These are phyloP conservation scores for Pseudogymnoascus sp. DNA, from an alignment of 2,329 filamentous ascomycete species.

Conservation along the genomic window DNA sequence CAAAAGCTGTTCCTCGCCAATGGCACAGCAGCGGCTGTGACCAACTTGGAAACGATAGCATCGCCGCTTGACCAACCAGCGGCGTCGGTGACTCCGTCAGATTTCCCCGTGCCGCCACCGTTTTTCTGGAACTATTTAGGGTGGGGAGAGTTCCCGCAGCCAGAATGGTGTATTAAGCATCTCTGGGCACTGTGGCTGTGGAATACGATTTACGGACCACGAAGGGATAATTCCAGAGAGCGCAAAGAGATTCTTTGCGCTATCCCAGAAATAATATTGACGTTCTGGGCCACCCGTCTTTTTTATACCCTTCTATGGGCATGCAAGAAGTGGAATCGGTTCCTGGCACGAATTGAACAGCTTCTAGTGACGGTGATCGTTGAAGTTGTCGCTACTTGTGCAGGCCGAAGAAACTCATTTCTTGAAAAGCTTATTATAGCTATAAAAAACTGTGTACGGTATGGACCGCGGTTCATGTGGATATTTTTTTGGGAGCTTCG, in stretches of 20 bases:
- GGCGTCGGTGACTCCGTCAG: not conserved
- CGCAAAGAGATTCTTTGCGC: not conserved
- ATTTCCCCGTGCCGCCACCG: not conserved
- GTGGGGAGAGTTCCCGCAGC: not conserved
- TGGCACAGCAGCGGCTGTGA: not conserved
- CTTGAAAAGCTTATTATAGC: not conserved
- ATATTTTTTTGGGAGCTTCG: not conserved
- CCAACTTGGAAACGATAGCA: not conserved
- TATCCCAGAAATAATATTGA: not conserved
- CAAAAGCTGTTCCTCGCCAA: not conserved
- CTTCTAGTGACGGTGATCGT: not conserved
- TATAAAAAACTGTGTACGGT: not conserved
- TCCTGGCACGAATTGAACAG: not conserved
- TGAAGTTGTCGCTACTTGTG: not conserved
- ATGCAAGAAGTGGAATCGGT: not conserved
- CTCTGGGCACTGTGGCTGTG: not conserved
- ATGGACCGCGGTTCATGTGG: slow-evolving; percentile 3
- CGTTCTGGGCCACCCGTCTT: not conserved
- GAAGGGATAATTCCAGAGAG: not conserved
- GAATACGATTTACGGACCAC: slow-evolving; percentile 4
- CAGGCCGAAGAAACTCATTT: not conserved
- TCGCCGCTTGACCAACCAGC: not conserved
- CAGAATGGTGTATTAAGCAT: not conserved
- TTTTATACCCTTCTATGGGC: not conserved
- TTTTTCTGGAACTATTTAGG: not conserved